These are phyloP conservation scores for Candida piceae DNA, from an alignment of 805 yeast genomes.

Conservation along the genomic window DNA sequence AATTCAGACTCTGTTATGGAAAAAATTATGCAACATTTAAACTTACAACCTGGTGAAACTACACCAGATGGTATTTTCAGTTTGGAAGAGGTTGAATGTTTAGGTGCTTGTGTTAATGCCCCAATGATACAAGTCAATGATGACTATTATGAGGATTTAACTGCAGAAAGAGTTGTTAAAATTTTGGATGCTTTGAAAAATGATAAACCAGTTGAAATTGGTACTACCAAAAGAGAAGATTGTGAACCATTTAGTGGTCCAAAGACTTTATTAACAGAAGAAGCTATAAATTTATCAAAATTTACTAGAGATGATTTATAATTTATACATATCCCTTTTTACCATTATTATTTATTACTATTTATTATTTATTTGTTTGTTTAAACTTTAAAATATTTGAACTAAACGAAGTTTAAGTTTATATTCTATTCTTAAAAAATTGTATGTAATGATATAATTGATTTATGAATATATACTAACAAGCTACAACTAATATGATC, in stretches of 20 bases:
- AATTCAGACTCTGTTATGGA: constrained; percentile 76
- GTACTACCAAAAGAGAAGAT: constrained; percentile 59
- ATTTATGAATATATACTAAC: too few relatives aligned
- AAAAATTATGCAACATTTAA: constrained; percentile 56
- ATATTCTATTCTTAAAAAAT: too few relatives aligned
- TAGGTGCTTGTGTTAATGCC: constrained; percentile 89
- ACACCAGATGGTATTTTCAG: constrained; percentile 73
- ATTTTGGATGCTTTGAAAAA: constrained; percentile 57
- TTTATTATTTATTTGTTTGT: too few relatives aligned
- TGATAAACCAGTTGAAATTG: constrained; percentile 59
- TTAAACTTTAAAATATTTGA: too few relatives aligned
- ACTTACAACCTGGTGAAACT: constrained; percentile 72
- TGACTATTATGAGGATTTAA: constrained; percentile 77
- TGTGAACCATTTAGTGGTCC: constrained; percentile 78
- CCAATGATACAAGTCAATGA: constrained; percentile 86
- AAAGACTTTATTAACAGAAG: constrained; percentile 52
- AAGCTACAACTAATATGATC: too few relatives aligned
- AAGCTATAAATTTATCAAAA: constrained; percentile 65
- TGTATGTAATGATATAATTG: too few relatives aligned
- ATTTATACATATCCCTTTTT: neutral
- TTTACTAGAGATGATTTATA: constrained; percentile 70
- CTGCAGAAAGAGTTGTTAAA: constrained; percentile 56
- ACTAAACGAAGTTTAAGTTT: too few relatives aligned
- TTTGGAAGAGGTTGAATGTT: constrained; percentile 82
- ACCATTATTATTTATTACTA: constrained; percentile 3